Evolutionary conservation across 2,329 filamentous ascomycete genomes (phyloP), one percentile per base, ranked within the genome.

Genomic region (Passalora sequoiae): DNA sequence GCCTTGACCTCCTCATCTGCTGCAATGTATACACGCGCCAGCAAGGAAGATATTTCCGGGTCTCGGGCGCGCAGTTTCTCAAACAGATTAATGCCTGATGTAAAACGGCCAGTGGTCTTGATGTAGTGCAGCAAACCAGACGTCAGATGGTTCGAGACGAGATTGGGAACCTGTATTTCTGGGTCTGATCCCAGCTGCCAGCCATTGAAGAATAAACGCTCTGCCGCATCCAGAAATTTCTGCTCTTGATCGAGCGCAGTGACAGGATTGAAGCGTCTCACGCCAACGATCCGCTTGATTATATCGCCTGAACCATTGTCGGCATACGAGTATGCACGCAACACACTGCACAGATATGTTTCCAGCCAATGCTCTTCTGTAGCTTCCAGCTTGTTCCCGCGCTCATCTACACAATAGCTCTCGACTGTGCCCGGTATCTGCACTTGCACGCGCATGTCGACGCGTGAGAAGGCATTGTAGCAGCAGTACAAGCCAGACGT

Each of bases 161-260:
- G 84, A 60, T 95, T 98, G 2, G 92, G 92, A 3, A 98, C 91
- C 67, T 98, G 92, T 4, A 97, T 94, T 60, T 96, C 86, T 0
- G 91, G 91, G 63, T 98, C 92, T 13, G 92, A 97, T 43, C 92
- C 94, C 17, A 98, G 73, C 67, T 97, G 91, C 81, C 89, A 94
- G 51, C 89, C 91, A 68, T 86, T 81, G 70, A 97, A 97, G 69
- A 98, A 98, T 22, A 98, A 75, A 59, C 86, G 84, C 68, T 98
- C 92, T 8, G 92, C 92, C 15, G 92, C 88, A 60, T 94, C 86
- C 30, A 98, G 73, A 64, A 98, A 98, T 53, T 87, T 87, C 63
- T 98, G 92, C 67, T 98, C 92, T 48, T 88, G 89, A 66, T 98
- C 92, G n/a, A 92, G 97, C 66, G 86, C 97, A 36, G 89, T 96